A percentile compares a stretch with the other conserved stretches of the same genome.
Evolutionary conservation across 1,139 yeast genomes (phyloP).

Genomic region (Nakaseomyces bracarensis): DNA sequence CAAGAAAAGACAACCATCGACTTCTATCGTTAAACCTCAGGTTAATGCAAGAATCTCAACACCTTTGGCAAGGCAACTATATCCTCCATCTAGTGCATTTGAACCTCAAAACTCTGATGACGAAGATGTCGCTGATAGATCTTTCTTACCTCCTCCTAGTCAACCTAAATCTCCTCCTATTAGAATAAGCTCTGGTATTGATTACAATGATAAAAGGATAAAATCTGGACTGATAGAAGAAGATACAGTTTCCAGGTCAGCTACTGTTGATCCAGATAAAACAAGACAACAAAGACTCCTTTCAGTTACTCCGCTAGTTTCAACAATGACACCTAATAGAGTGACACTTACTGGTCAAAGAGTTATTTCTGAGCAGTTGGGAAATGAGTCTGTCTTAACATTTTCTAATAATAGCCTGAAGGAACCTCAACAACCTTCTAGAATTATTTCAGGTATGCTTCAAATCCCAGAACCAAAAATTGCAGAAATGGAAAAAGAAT

Average conservation of each 20-base stretch:
- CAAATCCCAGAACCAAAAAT: slow-evolving; percentile 37
- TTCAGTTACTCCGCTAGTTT: slow-evolving; percentile 27
- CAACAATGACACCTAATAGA: slow-evolving; percentile 30
- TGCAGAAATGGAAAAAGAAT: slow-evolving; percentile 34
- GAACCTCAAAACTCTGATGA: slow-evolving; percentile 21
- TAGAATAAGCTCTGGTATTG: slow-evolving; percentile 32
- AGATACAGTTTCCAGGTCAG: slow-evolving; percentile 32
- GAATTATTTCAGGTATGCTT: slow-evolving; percentile 67
- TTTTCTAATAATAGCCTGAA: slow-evolving; percentile 6
- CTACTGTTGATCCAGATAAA: slow-evolving; percentile 33
- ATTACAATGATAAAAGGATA: slow-evolving; percentile 20
- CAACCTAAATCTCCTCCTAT: slow-evolving; percentile 34
- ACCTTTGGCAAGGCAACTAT: slow-evolving; percentile 35
- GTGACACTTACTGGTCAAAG: slow-evolving; percentile 29
- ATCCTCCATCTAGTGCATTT: slow-evolving; percentile 29
- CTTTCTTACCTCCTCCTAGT: slow-evolving; percentile 32
- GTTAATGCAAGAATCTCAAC: slow-evolving; percentile 27
- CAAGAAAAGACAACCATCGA: slow-evolving; percentile 20
- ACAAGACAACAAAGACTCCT: slow-evolving; percentile 28
- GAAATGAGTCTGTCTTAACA: slow-evolving; percentile 6
- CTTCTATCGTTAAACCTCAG: not conserved
- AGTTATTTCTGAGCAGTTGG: slow-evolving; percentile 24
- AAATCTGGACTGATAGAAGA: slow-evolving; percentile 20
- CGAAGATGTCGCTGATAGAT: slow-evolving; percentile 25
- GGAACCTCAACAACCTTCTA: slow-evolving; percentile 14